Conservation (phyloP, 768 basidiomycete genomes). For the Boletus reticulatus region DNA sequence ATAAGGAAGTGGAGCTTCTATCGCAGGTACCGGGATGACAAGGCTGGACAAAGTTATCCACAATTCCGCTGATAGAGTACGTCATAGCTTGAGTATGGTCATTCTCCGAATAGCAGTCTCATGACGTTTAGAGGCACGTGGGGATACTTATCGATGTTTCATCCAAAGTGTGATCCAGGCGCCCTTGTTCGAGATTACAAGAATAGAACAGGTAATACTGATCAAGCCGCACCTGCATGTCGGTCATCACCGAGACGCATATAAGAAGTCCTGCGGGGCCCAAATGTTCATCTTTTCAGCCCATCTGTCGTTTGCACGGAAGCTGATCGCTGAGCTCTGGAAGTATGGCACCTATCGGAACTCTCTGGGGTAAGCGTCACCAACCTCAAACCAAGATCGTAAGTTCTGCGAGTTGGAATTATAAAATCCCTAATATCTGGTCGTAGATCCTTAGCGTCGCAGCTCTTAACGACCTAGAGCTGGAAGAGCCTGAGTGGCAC, state of each 20-base stretch:
- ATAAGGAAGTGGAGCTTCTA: too few species aligned
- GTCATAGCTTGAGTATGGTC: too few species aligned
- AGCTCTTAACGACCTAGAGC: constrained; percentile 13
- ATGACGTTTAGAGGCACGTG: too few species aligned
- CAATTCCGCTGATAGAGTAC: too few species aligned
- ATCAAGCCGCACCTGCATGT: too few species aligned
- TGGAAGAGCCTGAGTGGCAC: constrained; percentile 2
- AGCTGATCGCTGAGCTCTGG: background rate
- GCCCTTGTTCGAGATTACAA: too few species aligned
- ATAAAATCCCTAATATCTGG: background rate
- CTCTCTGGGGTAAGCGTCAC: constrained; percentile 8
- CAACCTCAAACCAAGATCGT: constrained; percentile 19
- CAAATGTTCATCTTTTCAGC: background rate
- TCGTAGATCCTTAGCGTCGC: constrained; percentile 16
- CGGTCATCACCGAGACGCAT: background rate
- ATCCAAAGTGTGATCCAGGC: too few species aligned
- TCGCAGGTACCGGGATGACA: too few species aligned
- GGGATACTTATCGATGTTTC: too few species aligned
- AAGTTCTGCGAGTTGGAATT: background rate
- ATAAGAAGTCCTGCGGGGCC: background rate
- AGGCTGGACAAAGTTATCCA: too few species aligned
- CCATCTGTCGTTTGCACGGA: background rate
- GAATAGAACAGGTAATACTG: too few species aligned
- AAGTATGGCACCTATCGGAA: constrained; percentile 18
- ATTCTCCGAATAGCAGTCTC: too few species aligned